Evolutionary conservation across 164 flowering plant species (phyloP), one percentile per base, ranked within the genome.

Genomic region (Annona squamosa): DNA sequence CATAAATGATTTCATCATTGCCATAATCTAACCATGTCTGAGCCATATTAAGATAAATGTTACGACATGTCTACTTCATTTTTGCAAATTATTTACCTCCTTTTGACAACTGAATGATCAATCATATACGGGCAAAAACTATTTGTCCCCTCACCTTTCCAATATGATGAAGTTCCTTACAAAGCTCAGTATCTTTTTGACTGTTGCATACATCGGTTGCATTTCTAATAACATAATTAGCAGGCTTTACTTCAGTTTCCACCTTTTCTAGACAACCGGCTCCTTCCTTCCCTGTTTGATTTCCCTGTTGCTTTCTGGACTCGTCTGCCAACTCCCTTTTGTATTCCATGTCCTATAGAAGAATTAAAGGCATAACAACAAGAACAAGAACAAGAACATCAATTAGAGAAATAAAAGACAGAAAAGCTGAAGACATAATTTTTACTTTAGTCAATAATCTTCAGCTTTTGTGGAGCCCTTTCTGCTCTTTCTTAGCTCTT

Each of bases 401-500:
- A 69, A 46, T 2, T 18, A 1, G 37, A 18, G 19, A n/a, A 47
- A 16, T 18, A 68, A 65, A 75, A 52, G 9, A 16, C 13, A 16
- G 59, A 10, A 1, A 10, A 12, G 56, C 59, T 52, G 13, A 52
- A 52, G 13, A 52, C 13, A 10, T 52, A 26, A 57, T 43, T 66
- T 3, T 26, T 1, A 9, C 43, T 48, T 19, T 68, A 16, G 63
- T 48, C 48, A 67, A 72, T 65, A 73, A 73, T 61, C 81, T 70
- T 86, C 88, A 74, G 41, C 74, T 72, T 79, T 68, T 80, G 65
- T 70, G 78, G 64, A 56, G 66, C 68, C 80, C 86, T 78, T 78
- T 85, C 72, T 82, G 85, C 72, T 81, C 84, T 81, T 83, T 89
- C 73, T 80, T 79, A 13, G 82, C 81, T 56, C 74, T 79, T 64